Conservation (phyloP, 345 rosid species). For the Bruguiera gymnorhiza region DNA sequence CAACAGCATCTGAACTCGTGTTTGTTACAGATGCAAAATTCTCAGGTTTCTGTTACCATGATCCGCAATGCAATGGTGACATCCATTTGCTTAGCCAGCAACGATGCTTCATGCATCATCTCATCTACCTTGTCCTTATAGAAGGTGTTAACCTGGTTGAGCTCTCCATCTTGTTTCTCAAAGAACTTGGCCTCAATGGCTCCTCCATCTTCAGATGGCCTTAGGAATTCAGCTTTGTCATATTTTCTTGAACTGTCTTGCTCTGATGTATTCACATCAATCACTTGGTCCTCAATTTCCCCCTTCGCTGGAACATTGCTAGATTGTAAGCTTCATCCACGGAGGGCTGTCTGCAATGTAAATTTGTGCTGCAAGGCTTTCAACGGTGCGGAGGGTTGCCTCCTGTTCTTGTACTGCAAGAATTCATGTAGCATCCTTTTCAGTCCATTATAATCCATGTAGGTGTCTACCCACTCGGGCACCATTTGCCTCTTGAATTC, state of each 20-base stretch:
- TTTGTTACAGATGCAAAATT: constrained; percentile 13
- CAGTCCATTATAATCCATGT: constrained; percentile 54
- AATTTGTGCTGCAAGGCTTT: constrained; percentile 18
- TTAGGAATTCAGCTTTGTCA: constrained; percentile 43
- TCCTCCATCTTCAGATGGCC: constrained; percentile 42
- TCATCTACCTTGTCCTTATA: constrained; percentile 50
- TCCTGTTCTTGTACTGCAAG: constrained; percentile 24
- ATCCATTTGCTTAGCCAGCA: constrained; percentile 59
- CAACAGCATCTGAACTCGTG: constrained; percentile 20
- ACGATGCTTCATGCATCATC: constrained; percentile 45
- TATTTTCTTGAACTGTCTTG: constrained; percentile 29
- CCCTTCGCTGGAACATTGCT: constrained; percentile 15
- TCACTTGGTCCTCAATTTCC: constrained; percentile 57
- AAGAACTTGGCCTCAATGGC: constrained; percentile 49
- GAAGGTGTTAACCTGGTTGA: constrained; percentile 58
- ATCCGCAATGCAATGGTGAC: constrained; percentile 52
- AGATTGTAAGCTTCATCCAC: constrained; percentile 31
- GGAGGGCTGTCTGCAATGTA: constrained; percentile 36
- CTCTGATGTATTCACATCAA: constrained; percentile 35
- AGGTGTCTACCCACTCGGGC: constrained; percentile 66
- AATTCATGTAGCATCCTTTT: constrained; percentile 39
- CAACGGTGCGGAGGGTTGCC: constrained; percentile 20
- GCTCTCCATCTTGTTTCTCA: constrained; percentile 58
- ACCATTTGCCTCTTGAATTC: constrained; percentile 60
- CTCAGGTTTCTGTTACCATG: constrained; percentile 37